A percentile compares a stretch with the other conserved stretches of the same genome.
Evolutionary conservation across 306 rosid species (phyloP).

Genomic region (Prunus kanzakura): DNA sequence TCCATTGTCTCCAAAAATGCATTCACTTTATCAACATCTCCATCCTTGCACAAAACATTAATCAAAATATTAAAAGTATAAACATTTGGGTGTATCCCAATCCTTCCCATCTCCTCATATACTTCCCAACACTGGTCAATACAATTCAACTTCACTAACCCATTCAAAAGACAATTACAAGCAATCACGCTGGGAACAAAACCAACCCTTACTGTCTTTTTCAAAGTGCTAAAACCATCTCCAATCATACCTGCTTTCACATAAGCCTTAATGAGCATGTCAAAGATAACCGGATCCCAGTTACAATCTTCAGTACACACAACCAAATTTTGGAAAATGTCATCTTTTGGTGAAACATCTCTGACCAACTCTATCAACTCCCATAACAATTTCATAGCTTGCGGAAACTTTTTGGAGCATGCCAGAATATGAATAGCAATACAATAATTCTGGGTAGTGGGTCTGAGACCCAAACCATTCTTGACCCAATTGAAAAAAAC

Average conservation of each 20-base stretch:
- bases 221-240: conserved; percentile 57
- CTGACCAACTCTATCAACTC: conserved; percentile 55
- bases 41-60: conserved; percentile 62
- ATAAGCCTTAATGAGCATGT: conserved; percentile 83
- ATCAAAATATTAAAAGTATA: conserved; percentile 74
- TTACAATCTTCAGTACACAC: conserved; percentile 61
- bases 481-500: conserved; percentile 71
- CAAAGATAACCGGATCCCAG: conserved; percentile 73
- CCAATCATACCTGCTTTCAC: conserved; percentile 59
- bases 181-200: conserved; percentile 64
- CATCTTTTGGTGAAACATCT: conserved; percentile 32
- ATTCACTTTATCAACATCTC: conserved; percentile 64
- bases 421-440: conserved; percentile 53
- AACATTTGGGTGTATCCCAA: conserved; percentile 76
- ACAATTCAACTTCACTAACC: conserved; percentile 48
- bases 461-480: conserved; percentile 51
- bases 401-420: conserved; percentile 57
- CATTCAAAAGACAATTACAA: conserved; percentile 66
- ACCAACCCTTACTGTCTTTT: conserved; percentile 49
- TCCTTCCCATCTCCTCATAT: conserved; percentile 77
- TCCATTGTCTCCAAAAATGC: conserved; percentile 85
- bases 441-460: conserved; percentile 56
- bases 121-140: conserved; percentile 72
- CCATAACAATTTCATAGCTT: conserved; percentile 56
- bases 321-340: conserved; percentile 46